phyloP scores from a whole-genome alignment of 225 moss, liverwort and hornwort genomes.

The Antitrichia curtipendula region DNA sequence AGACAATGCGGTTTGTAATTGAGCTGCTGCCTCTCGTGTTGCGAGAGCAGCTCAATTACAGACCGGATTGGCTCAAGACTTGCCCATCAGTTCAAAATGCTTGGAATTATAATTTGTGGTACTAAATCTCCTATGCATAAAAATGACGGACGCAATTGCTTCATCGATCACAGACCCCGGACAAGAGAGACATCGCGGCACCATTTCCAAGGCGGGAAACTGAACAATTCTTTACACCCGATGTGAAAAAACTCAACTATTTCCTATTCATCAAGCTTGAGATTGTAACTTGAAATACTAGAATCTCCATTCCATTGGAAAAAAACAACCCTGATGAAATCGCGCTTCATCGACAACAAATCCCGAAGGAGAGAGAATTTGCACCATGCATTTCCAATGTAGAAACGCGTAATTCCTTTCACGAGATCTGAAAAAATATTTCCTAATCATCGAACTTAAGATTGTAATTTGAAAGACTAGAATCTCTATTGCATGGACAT shows the following conservation, averaged over 20 bases:
- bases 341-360: background rate
- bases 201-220: background rate
- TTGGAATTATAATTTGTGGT: background rate
- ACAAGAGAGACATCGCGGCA: background rate
- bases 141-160: background rate
- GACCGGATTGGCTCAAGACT: no score
- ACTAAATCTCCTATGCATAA: background rate
- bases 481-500: background rate
- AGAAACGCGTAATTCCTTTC: background rate
- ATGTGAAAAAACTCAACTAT: background rate
- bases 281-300: background rate
- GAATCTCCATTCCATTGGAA: background rate
- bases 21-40: no score
- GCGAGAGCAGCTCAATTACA: no score
- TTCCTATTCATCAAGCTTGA: background rate
- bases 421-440: background rate
- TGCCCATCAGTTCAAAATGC: no score
- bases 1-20: no score
- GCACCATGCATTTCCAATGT: background rate
- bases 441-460: background rate
- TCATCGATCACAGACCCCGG: background rate
- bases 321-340: background rate
- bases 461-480: background rate
- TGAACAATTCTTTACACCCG: background rate
- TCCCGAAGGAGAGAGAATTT: background rate